Percentiles rank a stretch among this genome's conserved stretches.
phyloP scores from a whole-genome alignment of 352 stramenopile species.

The Plasmopara muralis region DNA sequence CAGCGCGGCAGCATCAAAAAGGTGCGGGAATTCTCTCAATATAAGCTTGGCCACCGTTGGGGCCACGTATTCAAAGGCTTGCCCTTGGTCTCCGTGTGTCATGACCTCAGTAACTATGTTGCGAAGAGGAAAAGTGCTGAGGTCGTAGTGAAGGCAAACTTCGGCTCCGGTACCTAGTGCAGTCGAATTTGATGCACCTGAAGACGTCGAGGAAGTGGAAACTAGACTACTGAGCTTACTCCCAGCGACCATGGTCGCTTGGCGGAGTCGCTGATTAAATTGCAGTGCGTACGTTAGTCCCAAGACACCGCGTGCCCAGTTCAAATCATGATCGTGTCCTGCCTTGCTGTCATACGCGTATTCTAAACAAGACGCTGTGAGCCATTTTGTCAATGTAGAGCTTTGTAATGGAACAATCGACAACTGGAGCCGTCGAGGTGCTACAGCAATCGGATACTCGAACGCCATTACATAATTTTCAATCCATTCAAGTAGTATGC shows the following conservation, averaged over 20 bases:
- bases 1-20: constrained; percentile 23
- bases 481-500: constrained; percentile 56
- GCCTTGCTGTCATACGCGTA: constrained; percentile 5
- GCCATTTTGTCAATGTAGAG: constrained; percentile 32
- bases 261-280: constrained; percentile 60
- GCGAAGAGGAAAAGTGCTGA: constrained; percentile 32
- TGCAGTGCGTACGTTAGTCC: constrained; percentile 53
- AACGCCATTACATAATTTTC: constrained; percentile 76
- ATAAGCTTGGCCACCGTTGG: constrained; percentile 46
- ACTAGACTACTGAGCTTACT: constrained; percentile 47
- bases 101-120: constrained; percentile 42
- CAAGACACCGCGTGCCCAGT: constrained; percentile 35
- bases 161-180: constrained; percentile 31
- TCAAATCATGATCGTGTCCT: constrained; percentile 14
- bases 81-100: constrained; percentile 24
- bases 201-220: constrained; percentile 20
- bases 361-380: constrained; percentile 23
- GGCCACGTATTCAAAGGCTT: constrained; percentile 46
- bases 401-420: constrained; percentile 53
- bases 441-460: constrained; percentile 56
- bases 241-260: constrained; percentile 41
- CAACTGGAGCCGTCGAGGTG: constrained; percentile 43
- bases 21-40: constrained; percentile 45
- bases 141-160: constrained; percentile 49
- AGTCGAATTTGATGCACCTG: constrained; percentile 18